phyloP scores from a whole-genome alignment of 2,329 filamentous ascomycete species.

The Botrytis pseudocinerea region DNA sequence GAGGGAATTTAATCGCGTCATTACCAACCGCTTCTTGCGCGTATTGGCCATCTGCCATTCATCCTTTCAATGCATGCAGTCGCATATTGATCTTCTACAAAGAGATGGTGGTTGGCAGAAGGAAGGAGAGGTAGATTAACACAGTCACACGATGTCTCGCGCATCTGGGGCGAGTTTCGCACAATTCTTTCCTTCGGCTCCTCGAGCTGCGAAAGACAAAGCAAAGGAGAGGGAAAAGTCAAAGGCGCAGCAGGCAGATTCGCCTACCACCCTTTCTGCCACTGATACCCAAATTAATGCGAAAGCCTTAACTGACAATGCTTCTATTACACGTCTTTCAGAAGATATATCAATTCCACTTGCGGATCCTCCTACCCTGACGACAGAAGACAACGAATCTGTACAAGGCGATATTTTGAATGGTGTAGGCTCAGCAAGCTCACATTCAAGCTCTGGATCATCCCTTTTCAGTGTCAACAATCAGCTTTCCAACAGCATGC shows the following conservation, averaged over 20 bases:
- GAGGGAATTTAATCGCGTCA: slow-evolving; percentile 27
- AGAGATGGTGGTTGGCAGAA: slow-evolving; percentile 40
- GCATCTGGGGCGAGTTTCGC: slow-evolving; percentile 75
- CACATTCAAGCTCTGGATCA: slow-evolving; percentile 67
- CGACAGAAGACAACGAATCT: slow-evolving; percentile 58
- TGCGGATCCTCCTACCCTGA: slow-evolving; percentile 32
- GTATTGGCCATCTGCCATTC: slow-evolving; percentile 29
- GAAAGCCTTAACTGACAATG: slow-evolving; percentile 39
- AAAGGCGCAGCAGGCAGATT: slow-evolving; percentile 44
- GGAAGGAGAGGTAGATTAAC: slow-evolving; percentile 41
- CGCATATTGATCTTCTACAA: slow-evolving; percentile 29
- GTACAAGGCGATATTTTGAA: slow-evolving; percentile 66
- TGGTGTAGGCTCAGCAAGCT: slow-evolving; percentile 71
- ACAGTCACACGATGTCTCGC: slow-evolving; percentile 69
- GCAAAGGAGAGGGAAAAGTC: slow-evolving; percentile 63
- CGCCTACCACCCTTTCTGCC: slow-evolving; percentile 38
- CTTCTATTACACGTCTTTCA: slow-evolving; percentile 34
- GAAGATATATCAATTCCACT: slow-evolving; percentile 29
- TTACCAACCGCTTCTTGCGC: slow-evolving; percentile 32
- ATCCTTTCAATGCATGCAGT: slow-evolving; percentile 36
- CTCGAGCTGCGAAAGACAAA: slow-evolving; percentile 54
- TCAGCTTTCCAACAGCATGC: slow-evolving; percentile 33
- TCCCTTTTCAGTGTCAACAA: slow-evolving; percentile 62
- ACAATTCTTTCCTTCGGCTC: slow-evolving; percentile 82
- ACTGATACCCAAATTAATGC: slow-evolving; percentile 41